phyloP scores from a whole-genome alignment of 1,284 basidiomycete species.

The Boletus mariae region DNA sequence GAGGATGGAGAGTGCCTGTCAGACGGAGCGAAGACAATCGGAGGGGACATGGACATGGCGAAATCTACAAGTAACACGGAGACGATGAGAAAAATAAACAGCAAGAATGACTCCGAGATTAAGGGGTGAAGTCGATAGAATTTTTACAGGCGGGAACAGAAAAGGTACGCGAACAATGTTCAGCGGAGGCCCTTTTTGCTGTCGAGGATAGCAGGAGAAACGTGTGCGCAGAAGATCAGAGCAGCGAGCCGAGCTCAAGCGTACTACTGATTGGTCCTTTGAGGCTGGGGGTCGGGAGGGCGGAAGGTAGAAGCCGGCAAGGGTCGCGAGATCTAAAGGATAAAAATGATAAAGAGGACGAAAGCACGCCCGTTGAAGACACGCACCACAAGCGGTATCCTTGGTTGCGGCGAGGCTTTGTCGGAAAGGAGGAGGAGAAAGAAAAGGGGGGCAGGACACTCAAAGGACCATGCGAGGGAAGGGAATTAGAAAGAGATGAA shows the following conservation, averaged over 20 bases:
- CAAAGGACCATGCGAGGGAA: constrained; percentile 36
- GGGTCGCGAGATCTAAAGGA: constrained; percentile 86
- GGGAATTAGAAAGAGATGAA: constrained; percentile 17
- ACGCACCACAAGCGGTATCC: constrained; percentile 75
- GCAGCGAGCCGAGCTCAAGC: constrained; percentile 72
- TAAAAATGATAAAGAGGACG: background rate
- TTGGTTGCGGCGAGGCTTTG: constrained; percentile 59
- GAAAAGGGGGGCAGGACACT: constrained; percentile 37
- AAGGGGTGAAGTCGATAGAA: constrained; percentile 15
- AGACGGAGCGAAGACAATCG: constrained; percentile 43
- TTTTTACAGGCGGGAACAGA: constrained; percentile 14
- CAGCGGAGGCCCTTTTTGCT: constrained; percentile 48
- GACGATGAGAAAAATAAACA: constrained; percentile 7
- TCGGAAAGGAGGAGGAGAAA: constrained; percentile 33
- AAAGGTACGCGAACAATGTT: constrained; percentile 51
- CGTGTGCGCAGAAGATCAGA: constrained; percentile 34
- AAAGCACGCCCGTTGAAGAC: background rate
- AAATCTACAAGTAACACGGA: constrained; percentile 21
- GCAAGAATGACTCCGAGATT: constrained; percentile 16
- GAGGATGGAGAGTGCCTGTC: constrained; percentile 41
- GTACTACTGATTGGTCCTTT: constrained; percentile 39
- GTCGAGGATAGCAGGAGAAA: constrained; percentile 16
- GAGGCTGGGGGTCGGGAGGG: constrained; percentile 34
- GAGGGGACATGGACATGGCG: constrained; percentile 53
- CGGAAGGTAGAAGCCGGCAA: constrained; percentile 74